These are phyloP conservation scores for Jatropha multifida DNA, from an alignment of 441 rosid genomes.

Conservation along the genomic window DNA sequence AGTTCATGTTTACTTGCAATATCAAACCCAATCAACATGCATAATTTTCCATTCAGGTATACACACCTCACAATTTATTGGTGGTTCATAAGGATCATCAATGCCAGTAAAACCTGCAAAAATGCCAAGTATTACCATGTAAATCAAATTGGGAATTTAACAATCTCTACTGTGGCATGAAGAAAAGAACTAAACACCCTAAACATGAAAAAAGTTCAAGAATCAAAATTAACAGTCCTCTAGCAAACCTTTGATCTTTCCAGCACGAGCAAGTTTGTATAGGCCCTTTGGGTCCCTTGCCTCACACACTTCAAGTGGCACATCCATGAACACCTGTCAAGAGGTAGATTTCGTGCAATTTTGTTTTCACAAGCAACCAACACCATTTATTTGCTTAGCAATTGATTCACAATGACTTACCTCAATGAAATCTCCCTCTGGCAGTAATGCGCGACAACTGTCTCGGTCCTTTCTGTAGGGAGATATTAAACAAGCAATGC, in stretches of 20 bases:
- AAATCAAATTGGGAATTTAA: constrained; percentile 2
- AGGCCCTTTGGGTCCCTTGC: constrained; percentile 88
- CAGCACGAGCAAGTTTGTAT: constrained; percentile 90
- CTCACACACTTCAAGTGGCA: constrained; percentile 80
- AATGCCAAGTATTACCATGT: not conserved
- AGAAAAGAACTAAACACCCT: not conserved
- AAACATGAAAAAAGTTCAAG: not conserved
- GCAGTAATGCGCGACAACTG: constrained; percentile 77
- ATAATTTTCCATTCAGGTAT: constrained; percentile 10
- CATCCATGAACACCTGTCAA: constrained; percentile 70
- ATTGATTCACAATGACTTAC: constrained; percentile 34
- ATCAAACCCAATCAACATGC: not conserved
- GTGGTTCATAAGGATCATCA: constrained; percentile 88
- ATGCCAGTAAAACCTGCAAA: constrained; percentile 85
- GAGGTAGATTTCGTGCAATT: constrained; percentile 19
- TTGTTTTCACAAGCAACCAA: constrained; percentile 11
- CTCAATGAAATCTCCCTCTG: constrained; percentile 69
- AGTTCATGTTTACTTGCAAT: not conserved
- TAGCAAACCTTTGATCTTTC: constrained; percentile 74
- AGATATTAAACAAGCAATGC: constrained; percentile 93
- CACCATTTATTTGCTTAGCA: constrained; percentile 7
- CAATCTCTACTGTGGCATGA: not conserved
- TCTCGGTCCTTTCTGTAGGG: constrained; percentile 84
- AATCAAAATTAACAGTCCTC: not conserved
- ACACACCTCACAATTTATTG: constrained; percentile 72